These are phyloP conservation scores for Meyerozyma carpophila DNA, from an alignment of 1,139 yeast genomes.

Conservation along the genomic window DNA sequence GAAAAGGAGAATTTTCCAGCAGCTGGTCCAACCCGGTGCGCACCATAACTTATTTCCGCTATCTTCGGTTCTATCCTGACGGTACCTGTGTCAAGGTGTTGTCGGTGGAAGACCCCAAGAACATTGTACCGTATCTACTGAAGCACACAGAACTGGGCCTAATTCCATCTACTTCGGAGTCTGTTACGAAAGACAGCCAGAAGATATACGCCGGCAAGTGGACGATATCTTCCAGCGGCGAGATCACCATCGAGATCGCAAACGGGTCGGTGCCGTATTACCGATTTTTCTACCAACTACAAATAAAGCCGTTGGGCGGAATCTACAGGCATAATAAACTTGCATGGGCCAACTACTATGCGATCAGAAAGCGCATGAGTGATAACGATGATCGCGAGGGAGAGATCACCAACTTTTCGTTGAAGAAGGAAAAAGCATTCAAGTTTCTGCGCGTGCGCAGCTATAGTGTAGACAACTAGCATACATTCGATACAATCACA, in stretches of 20 bases:
- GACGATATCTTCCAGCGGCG: conserved; percentile 40
- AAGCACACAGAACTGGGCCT: conserved; percentile 16
- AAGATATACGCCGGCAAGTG: conserved; percentile 50
- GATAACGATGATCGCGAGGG: conserved; percentile 39
- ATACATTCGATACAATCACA: neutral
- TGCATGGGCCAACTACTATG: conserved; percentile 60
- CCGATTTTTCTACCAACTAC: conserved; percentile 56
- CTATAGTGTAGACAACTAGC: conserved; percentile 22
- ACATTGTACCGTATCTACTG: conserved; percentile 53
- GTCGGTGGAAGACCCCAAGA: conserved; percentile 59
- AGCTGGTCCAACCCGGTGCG: conserved; percentile 77
- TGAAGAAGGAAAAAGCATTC: conserved; percentile 72
- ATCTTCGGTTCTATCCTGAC: conserved; percentile 72
- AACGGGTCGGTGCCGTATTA: conserved; percentile 63
- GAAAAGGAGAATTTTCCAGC: conserved; percentile 55
- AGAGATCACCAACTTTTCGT: conserved; percentile 47
- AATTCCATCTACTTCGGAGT: conserved; percentile 5
- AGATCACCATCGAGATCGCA: conserved; percentile 50
- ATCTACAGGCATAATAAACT: conserved; percentile 56
- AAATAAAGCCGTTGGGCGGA: conserved; percentile 52
- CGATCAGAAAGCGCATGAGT: conserved; percentile 39
- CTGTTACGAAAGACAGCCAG: conserved; percentile 23
- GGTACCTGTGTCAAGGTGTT: conserved; percentile 68
- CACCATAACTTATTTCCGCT: conserved; percentile 83
- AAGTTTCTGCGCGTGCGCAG: conserved; percentile 61